phyloP scores from a whole-genome alignment of 371 early-diverging fungal genomes.

The Zopfochytrium polystomum region DNA sequence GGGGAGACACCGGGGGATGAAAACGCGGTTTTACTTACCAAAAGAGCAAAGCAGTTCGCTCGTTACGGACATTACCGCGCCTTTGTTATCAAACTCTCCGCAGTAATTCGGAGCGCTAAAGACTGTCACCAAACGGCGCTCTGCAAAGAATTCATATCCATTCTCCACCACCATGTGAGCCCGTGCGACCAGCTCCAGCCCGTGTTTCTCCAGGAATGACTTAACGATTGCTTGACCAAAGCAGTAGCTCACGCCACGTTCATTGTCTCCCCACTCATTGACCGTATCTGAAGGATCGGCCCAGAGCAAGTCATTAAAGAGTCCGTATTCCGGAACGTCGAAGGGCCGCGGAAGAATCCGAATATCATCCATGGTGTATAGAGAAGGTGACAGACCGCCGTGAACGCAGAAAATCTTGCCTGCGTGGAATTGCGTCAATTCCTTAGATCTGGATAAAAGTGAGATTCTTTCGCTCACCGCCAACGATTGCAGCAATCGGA shows the following conservation, averaged over 20 bases:
- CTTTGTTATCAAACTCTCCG: no score
- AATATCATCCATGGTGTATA: slow-evolving; percentile 89
- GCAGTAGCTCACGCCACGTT: slow-evolving; percentile 94
- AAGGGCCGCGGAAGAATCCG: slow-evolving; percentile 87
- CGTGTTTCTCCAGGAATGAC: slow-evolving; percentile 85
- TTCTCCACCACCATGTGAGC: slow-evolving; percentile 99
- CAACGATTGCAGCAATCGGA: slow-evolving; percentile 95
- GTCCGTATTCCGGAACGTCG: slow-evolving; percentile 94
- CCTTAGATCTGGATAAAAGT: not conserved
- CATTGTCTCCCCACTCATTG: slow-evolving; percentile 91
- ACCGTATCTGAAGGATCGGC: slow-evolving; percentile 54
- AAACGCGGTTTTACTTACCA: slow-evolving; percentile 31
- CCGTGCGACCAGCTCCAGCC: slow-evolving; percentile 56
- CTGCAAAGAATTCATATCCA: slow-evolving; percentile 97
- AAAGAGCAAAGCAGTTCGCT: slow-evolving; percentile 89
- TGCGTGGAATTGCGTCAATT: not conserved
- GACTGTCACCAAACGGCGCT: slow-evolving; percentile 89
- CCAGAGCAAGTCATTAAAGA: slow-evolving; percentile 82
- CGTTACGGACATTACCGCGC: slow-evolving; percentile 92
- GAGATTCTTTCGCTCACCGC: slow-evolving; percentile 75
- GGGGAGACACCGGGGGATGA: no score
- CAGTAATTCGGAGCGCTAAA: slow-evolving; percentile 98
- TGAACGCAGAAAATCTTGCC: slow-evolving; percentile 92
- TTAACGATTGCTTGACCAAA: slow-evolving; percentile 90
- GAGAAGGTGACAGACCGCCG: slow-evolving; percentile 90